These are phyloP conservation scores for Dispira parvispora DNA, from an alignment of 192 early-diverging fungal species.

Conservation along the genomic window DNA sequence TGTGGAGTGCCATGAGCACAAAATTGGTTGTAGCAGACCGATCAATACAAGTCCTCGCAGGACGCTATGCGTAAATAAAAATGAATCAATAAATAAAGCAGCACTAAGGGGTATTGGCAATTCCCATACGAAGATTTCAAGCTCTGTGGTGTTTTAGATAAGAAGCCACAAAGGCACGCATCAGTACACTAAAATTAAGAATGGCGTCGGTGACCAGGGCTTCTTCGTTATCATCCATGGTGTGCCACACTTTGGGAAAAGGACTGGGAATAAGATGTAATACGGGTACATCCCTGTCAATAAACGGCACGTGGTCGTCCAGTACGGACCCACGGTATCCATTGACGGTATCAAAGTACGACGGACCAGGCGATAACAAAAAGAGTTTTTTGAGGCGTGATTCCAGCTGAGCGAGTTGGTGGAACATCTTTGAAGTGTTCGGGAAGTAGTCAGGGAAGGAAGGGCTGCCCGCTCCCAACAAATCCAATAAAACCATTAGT, in stretches of 20 bases:
- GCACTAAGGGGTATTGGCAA: no score
- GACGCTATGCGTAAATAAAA: no score
- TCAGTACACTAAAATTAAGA: constrained; percentile 58
- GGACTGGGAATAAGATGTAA: constrained; percentile 73
- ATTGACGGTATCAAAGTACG: constrained; percentile 12
- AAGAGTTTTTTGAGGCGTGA: constrained; percentile 26
- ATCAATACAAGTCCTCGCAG: no score
- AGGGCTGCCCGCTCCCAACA: constrained; percentile 47
- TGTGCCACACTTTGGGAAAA: constrained; percentile 87
- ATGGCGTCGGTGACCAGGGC: constrained; percentile 44
- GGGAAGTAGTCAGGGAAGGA: constrained; percentile 38
- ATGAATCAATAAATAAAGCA: no score
- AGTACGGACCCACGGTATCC: constrained; percentile 29
- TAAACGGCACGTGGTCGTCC: constrained; percentile 86
- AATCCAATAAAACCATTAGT: constrained; percentile 71
- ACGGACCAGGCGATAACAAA: neutral
- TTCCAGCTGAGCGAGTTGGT: constrained; percentile 52
- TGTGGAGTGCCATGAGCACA: no score
- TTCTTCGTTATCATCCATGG: constrained; percentile 46
- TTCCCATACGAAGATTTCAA: no score
- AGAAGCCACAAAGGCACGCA: constrained; percentile 63
- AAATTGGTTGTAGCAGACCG: no score
- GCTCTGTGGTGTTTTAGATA: constrained; percentile 23
- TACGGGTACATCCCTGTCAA: constrained; percentile 57
- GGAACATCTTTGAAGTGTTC: constrained; percentile 49